phyloP scores from a whole-genome alignment of 768 basidiomycete species.

The Naganishia kalamii region DNA sequence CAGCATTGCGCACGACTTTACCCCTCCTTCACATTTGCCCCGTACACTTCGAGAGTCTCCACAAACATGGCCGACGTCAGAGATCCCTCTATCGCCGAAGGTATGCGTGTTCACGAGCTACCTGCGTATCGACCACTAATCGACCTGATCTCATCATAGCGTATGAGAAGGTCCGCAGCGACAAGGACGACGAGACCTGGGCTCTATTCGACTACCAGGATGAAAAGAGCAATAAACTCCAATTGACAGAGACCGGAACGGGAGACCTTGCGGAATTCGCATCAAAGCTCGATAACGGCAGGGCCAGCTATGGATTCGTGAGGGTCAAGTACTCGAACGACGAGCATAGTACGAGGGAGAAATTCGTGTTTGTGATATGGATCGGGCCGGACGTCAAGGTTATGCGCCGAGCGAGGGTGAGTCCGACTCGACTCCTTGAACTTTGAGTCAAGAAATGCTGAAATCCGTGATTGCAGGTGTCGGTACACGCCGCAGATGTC shows the following conservation, averaged over 20 bases:
- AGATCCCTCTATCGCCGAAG: conserved; percentile 65
- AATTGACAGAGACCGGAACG: conserved; percentile 68
- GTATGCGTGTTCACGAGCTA: conserved; percentile 48
- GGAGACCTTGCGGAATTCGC: conserved; percentile 74
- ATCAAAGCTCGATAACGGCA: conserved; percentile 26
- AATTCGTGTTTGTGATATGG: conserved; percentile 51
- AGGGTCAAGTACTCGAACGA: conserved; percentile 80
- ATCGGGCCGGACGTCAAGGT: conserved; percentile 60
- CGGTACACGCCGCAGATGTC: conserved; percentile 58
- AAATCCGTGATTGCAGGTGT: conserved; percentile 58
- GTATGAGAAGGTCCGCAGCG: conserved; percentile 76
- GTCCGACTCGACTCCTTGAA: not conserved
- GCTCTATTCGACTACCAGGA: conserved; percentile 80
- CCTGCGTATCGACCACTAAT: not conserved
- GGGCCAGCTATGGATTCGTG: conserved; percentile 76
- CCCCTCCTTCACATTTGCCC: too few relatives aligned
- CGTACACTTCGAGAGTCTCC: not conserved
- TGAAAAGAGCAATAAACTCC: conserved; percentile 60
- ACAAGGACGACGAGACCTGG: conserved; percentile 86
- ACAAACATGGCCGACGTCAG: conserved; percentile 64
- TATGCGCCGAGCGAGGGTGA: conserved; percentile 84
- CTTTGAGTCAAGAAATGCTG: not conserved
- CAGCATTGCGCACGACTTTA: too few relatives aligned
- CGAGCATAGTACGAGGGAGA: conserved; percentile 59
- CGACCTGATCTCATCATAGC: conserved; percentile 50